Evolutionary conservation across 164 flowering plant species (phyloP).

Genomic region (Vitis vinifera): ASM3070453v1 NC_081817.1:3558001-3558500

Average conservation of each 20-base stretch:
- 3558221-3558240: background rate
- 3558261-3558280: constrained; percentile 75
- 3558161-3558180: too few species aligned
- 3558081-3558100: too few species aligned
- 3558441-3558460: constrained; percentile 33
- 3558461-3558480: constrained; percentile 66
- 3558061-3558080: too few species aligned
- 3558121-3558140: too few species aligned
- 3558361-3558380: constrained; percentile 74
- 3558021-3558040: too few species aligned
- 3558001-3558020: too few species aligned
- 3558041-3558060: too few species aligned
- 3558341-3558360: constrained; percentile 66
- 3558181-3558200: too few species aligned
- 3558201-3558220: too few species aligned
- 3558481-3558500: constrained; percentile 28
- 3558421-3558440: constrained; percentile 77
- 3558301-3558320: constrained; percentile 57
- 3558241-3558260: background rate
- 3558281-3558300: constrained; percentile 50
- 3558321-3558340: constrained; percentile 41
- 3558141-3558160: too few species aligned
- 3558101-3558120: too few species aligned
- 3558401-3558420: constrained; percentile 68
- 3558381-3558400: constrained; percentile 73